Evolutionary conservation across 495 filamentous ascomycete genomes (phyloP).

Genomic region (Trichoderma virens): DNA sequence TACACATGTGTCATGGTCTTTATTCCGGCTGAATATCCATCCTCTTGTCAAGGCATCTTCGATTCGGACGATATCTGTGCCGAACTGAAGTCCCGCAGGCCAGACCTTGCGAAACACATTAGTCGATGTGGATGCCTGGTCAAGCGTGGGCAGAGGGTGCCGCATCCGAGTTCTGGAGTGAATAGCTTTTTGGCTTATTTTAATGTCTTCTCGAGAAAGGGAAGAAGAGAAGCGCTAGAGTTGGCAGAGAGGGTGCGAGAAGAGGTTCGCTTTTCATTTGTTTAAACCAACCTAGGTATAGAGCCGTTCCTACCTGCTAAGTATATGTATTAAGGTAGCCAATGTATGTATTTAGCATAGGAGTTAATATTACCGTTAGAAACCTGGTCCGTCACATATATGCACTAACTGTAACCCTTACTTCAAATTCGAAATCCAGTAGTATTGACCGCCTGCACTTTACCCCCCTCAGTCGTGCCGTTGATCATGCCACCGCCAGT

Average conservation of each 20-base stretch:
- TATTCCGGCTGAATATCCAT: slow-evolving; percentile 21
- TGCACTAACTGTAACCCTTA: too few relatives aligned
- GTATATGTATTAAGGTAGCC: too few relatives aligned
- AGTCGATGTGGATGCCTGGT: slow-evolving; percentile 22
- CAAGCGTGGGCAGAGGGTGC: slow-evolving; percentile 24
- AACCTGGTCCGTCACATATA: too few relatives aligned
- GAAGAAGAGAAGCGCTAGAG: slow-evolving; percentile 21
- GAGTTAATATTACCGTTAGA: too few relatives aligned
- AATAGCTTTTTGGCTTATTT: slow-evolving; percentile 28
- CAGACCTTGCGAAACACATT: slow-evolving; percentile 25
- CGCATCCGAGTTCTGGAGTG: slow-evolving; percentile 20
- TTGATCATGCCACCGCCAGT: slow-evolving; percentile 16
- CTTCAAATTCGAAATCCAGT: neutral
- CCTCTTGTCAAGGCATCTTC: slow-evolving; percentile 24
- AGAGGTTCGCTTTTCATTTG: slow-evolving; percentile 22
- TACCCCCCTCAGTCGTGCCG: slow-evolving; percentile 15
- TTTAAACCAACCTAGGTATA: neutral
- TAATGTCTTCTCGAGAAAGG: slow-evolving; percentile 28
- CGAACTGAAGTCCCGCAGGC: slow-evolving; percentile 24
- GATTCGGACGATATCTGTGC: slow-evolving; percentile 31
- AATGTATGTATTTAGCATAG: too few relatives aligned
- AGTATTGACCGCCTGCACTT: slow-evolving; percentile 15
- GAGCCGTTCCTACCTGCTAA: too few relatives aligned
- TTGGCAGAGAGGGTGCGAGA: slow-evolving; percentile 19
- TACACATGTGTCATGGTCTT: slow-evolving; percentile 18